These are phyloP conservation scores for Suillus subaureus DNA, from an alignment of 768 basidiomycete genomes.

Conservation along the genomic window DNA sequence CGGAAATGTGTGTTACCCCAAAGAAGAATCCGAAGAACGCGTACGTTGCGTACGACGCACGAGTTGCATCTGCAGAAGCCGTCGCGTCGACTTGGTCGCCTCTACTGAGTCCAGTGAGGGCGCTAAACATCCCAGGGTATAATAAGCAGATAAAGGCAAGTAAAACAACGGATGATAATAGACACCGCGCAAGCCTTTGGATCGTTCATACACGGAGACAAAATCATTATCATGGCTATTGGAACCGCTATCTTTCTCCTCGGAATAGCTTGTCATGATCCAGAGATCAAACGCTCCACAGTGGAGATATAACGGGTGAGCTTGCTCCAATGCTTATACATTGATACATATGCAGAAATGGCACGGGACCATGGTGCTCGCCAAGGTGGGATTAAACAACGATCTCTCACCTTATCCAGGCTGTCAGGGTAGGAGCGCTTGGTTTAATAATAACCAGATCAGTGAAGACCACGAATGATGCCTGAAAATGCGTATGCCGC, in stretches of 20 bases:
- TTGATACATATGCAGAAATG: not conserved
- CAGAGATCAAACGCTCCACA: not conserved
- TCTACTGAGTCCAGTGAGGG: constrained; percentile 74
- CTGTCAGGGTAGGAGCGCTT: no score
- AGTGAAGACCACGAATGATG: no score
- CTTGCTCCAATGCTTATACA: not conserved
- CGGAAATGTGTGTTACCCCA: constrained; percentile 46
- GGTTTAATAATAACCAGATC: no score
- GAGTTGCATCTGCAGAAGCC: constrained; percentile 70
- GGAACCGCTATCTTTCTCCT: constrained; percentile 7
- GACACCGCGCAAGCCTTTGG: constrained; percentile 51
- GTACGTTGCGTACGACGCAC: constrained; percentile 64
- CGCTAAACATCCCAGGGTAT: constrained; percentile 69
- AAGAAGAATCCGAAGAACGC: constrained; percentile 62
- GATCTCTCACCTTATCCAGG: not conserved
- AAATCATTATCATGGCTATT: constrained; percentile 1
- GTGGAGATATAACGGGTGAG: not conserved
- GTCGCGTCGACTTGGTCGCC: constrained; percentile 70
- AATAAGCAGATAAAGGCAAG: constrained; percentile 46
- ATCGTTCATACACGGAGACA: constrained; percentile 38
- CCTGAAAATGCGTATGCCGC: no score
- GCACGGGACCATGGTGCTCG: not conserved
- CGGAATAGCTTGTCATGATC: not conserved
- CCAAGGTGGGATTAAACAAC: not conserved
- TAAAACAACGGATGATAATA: constrained; percentile 20